Evolutionary conservation across 2,329 filamentous ascomycete species (phyloP).

Genomic region (Nemania sp.): DNA sequence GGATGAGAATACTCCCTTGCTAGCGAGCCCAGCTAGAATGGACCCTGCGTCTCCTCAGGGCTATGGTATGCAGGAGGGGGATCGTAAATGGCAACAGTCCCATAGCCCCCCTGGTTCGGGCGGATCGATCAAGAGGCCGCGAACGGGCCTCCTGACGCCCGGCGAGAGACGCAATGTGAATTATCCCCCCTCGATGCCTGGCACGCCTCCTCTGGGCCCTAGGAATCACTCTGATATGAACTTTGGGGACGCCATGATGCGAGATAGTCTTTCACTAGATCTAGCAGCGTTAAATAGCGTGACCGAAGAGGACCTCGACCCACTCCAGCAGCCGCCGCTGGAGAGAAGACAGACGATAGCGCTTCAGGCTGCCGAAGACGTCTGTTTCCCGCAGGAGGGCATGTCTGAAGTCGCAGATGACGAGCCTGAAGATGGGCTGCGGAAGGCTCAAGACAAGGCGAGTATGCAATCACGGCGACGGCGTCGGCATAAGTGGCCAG

Average conservation of each 20-base stretch:
- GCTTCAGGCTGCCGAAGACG: slow-evolving; percentile 77
- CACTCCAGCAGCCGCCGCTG: slow-evolving; percentile 42
- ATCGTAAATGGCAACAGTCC: slow-evolving; percentile 38
- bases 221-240: slow-evolving; percentile 57
- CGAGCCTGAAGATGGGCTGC: slow-evolving; percentile 74
- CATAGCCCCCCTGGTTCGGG: slow-evolving; percentile 54
- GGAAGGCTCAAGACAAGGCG: slow-evolving; percentile 50
- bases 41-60: slow-evolving; percentile 39
- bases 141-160: slow-evolving; percentile 37
- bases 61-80: slow-evolving; percentile 51
- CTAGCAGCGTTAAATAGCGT: slow-evolving; percentile 30
- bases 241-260: slow-evolving; percentile 72
- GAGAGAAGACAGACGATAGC: slow-evolving; percentile 62
- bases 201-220: slow-evolving; percentile 59
- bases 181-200: slow-evolving; percentile 70
- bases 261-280: slow-evolving; percentile 61
- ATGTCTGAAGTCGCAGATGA: slow-evolving; percentile 84
- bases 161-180: slow-evolving; percentile 65
- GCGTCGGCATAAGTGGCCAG: slow-evolving; percentile 79
- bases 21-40: slow-evolving; percentile 50
- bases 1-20: slow-evolving; percentile 60
- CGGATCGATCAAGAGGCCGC: slow-evolving; percentile 51
- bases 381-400: slow-evolving; percentile 83
- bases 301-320: slow-evolving; percentile 32
- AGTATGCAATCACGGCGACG: slow-evolving; percentile 53